Evolutionary conservation across 73 alveolate species (phyloP), one percentile per base, ranked within the genome.

Genomic region (Stentor roeselii): DNA sequence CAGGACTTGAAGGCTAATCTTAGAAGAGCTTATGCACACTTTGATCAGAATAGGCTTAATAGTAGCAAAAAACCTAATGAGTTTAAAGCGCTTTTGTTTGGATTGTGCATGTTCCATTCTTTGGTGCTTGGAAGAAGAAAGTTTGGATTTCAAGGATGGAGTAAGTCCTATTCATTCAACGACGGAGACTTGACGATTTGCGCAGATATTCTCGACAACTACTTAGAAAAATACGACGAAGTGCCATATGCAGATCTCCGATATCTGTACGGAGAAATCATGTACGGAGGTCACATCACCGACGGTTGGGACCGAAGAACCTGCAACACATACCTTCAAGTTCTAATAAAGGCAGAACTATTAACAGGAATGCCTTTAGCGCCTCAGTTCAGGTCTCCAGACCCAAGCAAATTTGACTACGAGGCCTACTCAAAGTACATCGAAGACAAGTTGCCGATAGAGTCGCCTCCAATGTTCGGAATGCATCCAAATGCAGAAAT

Each of bases 211-310:
- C 94, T 98, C 83, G 95, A 92, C 93, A 98, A 98, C 92, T 98
- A 98, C 89, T 91, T 98, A 60, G 92, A 94, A 77, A 98, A 97
- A 82, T 98, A 98, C 59, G 99, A 98, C n/a, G 85, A 84, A 84
- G 94, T 88, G n/a, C 99, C 99, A 34, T 98, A 99, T 99, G 99
- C 97, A 88, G 99, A 98, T 93, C 91, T 98, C 80, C 93, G 97
- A 83, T 98, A 97, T 92, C 92, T 98, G 78, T 96, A 95, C 89
- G 99, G 99, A 36, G 99, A 98, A 92, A 98, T 98, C 91, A 98
- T 98, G 99, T 98, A 98, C 89, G 99, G 99, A 36, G 99, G 99
- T 83, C 99, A 98, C 84, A 98, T 98, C 91, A 98, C 99, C 6
- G 99, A 98, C 89, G 96, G 93, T 78, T 97, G 99, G 99, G 99